Base-by-base conservation (phyloP, 176 grass and related monocot genomes). In the Avena atlantica region DNA sequence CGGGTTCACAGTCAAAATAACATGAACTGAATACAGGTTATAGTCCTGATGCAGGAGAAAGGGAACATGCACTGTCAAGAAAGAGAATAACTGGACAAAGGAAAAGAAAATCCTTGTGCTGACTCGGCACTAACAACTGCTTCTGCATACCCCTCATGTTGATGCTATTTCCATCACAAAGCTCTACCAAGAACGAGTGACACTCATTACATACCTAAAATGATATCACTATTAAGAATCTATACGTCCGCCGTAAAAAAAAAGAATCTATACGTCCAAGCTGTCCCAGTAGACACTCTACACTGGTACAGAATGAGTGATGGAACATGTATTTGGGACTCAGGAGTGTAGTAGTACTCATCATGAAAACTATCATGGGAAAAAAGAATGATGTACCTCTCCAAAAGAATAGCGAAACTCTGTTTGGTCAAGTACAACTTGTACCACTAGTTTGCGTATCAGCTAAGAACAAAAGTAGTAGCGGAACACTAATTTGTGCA, bases 401-500 rank as follows among this genome's bases (percentile, higher is more conserved):
- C 12, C 40, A 15, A 51, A 84, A 60, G n/a, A 78, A 91, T 82
- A 53, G 52, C 62, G 45, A 29, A 29, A 29, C 29, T 42, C n/a
- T 85, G 60, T 20, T 42, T 42, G 50, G 44, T 63, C 62, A 29
- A 79, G 42, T 78, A 69, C 56, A 78, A 71, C 23, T 70, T 42
- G 53, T 64, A 86, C 40, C 40, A 42, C 40, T 91, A 55, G 52
- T 77, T 76, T 16, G 15, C 74, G 76, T 69, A 77, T 88, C 69
- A 85, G 15, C 86, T 67, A 24, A 59, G 64, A 62, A 66, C 58
- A 75, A 53, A 87, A 70, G 21, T 78, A 88, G 48, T 36, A 61
- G 2, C 31, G 17, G 25, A 82, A 88, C 53, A 62, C 55, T 88
- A 78, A 53, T 16, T 88, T 78, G 82, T 86, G 78, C 82, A 88